Base-by-base conservation (phyloP, 495 filamentous ascomycete genomes). In the Penicillium subrubescens region DNA sequence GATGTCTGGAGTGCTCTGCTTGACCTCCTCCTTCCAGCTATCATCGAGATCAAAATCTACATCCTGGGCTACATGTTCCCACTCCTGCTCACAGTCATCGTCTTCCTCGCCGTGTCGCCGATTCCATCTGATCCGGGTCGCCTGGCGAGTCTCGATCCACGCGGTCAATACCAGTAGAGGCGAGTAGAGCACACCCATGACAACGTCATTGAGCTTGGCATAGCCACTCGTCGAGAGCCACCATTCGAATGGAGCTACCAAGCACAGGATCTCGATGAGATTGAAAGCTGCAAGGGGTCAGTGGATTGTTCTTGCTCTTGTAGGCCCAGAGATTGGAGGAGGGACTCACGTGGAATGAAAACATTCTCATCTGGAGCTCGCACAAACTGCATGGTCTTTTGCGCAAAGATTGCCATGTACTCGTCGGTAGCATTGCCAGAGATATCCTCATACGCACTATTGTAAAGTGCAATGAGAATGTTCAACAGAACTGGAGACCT, bases 331-430 rank as follows among this genome's bases (percentile, higher is more conserved):
- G 19, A 15, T 21, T 17, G 10, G 27, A 48, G n/a, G 8, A n/a
- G 17, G 33, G 46, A 73, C 81, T 67, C 73, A 86, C 81, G 92
- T 6, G 95, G 88, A 61, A 99, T 96, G 76, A 94, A 99, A 51
- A 99, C 95, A 67, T 99, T 97, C 75, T 98, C 96, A 68, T 98
- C 95, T 0, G 95, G 95, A 0, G 95, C 96, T 37, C 96, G 92
- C 10, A 98, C 92, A 68, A 97, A 99, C 68, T 93, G 90, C 81
- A 97, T 92, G 1, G 94, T 97, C 73, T 97, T 96, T 64, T 94
- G 91, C 2, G 92, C 83, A 68, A 92, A 92, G 23, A 96, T 86
- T 0, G 93, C 93, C 76, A 99, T 90, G 76, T 92, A 99, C 75
- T 99, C 95, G 71, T 98, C 96, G 57, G 88, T 88, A 19, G 96